Percentiles rank a stretch among this genome's conserved stretches.
Conservation (phyloP, 225 moss, liverwort and hornwort species). For the Takakia lepidozioides region DNA sequence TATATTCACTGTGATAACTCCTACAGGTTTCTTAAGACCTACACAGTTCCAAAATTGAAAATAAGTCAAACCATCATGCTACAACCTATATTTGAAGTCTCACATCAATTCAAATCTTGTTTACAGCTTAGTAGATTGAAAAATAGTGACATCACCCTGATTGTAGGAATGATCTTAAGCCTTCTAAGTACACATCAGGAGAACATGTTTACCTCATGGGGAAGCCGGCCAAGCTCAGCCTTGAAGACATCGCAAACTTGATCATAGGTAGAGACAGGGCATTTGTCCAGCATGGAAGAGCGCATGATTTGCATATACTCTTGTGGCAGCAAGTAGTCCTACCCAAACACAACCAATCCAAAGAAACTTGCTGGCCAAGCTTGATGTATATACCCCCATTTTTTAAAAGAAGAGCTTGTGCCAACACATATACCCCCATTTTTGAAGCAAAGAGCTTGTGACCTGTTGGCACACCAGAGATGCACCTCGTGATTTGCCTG, state of each 20-base stretch:
- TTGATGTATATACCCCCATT: no score
- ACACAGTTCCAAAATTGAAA: no score
- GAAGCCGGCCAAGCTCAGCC: slow-evolving; percentile 67
- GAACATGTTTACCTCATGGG: slow-evolving; percentile 62
- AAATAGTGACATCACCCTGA: no score
- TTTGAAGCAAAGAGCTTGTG: slow-evolving; percentile 65
- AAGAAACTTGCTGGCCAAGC: slow-evolving; percentile 84
- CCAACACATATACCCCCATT: slow-evolving; percentile 89
- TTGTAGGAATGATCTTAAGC: no score
- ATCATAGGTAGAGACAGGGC: slow-evolving; percentile 78
- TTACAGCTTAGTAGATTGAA: no score
- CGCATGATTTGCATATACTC: slow-evolving; percentile 79
- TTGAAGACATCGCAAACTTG: slow-evolving; percentile 84
- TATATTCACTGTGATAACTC: no score
- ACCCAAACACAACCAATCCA: slow-evolving; percentile 3
- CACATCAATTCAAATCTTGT: no score
- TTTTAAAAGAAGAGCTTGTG: no score
- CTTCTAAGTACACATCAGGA: no score
- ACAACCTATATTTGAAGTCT: no score
- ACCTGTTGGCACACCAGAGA: slow-evolving; percentile 54
- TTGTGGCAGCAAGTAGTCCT: slow-evolving; percentile 79
- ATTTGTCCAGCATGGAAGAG: slow-evolving; percentile 80
- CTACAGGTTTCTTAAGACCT: no score
- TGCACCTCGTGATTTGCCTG: slow-evolving; percentile 52
- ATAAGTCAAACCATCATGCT: no score